These are phyloP conservation scores for Aspergillus campestris DNA, from an alignment of 495 filamentous ascomycete genomes.

Conservation along the genomic window DNA sequence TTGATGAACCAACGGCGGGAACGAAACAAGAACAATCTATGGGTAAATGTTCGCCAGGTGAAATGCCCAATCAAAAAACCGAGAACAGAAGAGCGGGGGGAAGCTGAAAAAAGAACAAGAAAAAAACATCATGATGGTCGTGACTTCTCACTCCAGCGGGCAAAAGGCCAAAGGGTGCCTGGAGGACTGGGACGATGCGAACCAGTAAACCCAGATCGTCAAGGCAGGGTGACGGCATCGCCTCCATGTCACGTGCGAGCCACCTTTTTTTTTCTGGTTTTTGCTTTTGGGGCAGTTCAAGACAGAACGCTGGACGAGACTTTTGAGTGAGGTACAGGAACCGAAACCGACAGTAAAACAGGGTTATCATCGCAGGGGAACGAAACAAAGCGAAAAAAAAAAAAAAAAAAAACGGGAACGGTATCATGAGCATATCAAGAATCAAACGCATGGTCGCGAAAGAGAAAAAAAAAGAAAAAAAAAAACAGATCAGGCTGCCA, in stretches of 20 bases:
- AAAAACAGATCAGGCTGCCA: slow-evolving; percentile 24
- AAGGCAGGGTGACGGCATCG: slow-evolving; percentile 10
- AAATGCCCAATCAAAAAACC: slow-evolving; percentile 24
- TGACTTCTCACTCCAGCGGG: slow-evolving; percentile 26
- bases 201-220: slow-evolving; percentile 9
- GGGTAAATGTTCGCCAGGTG: slow-evolving; percentile 22
- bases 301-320: slow-evolving; percentile 22
- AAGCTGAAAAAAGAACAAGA: slow-evolving; percentile 10
- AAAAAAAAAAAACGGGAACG: slow-evolving; percentile 23
- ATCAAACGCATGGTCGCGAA: slow-evolving; percentile 26
- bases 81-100: slow-evolving; percentile 4
- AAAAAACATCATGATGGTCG: slow-evolving; percentile 36
- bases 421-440: slow-evolving; percentile 28
- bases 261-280: slow-evolving; percentile 31
- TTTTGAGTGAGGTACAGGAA: slow-evolving; percentile 26
- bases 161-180: slow-evolving; percentile 8
- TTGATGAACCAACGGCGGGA: slow-evolving; percentile 19
- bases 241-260: slow-evolving; percentile 26
- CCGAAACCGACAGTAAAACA: slow-evolving; percentile 14
- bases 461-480: slow-evolving; percentile 10
- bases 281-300: slow-evolving; percentile 7
- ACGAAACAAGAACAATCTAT: slow-evolving; percentile 26
- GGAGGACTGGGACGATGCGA: slow-evolving; percentile 5
- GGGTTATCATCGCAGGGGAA: slow-evolving; percentile 18
- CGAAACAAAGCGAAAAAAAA: slow-evolving; percentile 15